Evolutionary conservation across 2,329 filamentous ascomycete genomes (phyloP).

Genomic region (Ceratocystis destructans): DNA sequence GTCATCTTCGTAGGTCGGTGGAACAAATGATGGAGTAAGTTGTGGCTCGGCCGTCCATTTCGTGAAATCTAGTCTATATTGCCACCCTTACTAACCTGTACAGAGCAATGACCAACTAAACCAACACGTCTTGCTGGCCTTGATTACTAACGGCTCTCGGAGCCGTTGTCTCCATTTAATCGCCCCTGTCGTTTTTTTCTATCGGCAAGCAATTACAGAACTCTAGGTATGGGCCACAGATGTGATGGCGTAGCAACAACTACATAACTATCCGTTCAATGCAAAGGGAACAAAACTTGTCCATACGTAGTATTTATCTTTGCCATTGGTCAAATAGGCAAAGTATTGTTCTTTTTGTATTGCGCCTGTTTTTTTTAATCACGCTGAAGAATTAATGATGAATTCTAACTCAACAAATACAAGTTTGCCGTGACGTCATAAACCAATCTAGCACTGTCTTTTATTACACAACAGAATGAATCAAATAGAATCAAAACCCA

Average conservation of each 20-base stretch:
- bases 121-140: neutral
- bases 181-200: neutral
- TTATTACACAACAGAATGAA: neutral
- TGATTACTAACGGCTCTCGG: too few relatives aligned
- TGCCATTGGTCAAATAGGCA: too few relatives aligned
- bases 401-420: neutral
- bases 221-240: too few relatives aligned
- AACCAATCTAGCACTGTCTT: neutral
- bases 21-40: slow-evolving; percentile 52
- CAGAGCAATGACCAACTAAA: slow-evolving; percentile 27
- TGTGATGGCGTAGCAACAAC: neutral
- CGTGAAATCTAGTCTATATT: neutral
- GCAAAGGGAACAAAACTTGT: neutral
- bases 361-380: neutral
- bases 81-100: neutral
- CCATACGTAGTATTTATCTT: too few relatives aligned
- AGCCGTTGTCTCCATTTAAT: neutral
- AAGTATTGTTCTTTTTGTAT: too few relatives aligned
- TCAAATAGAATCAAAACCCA: neutral
- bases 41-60: too few relatives aligned
- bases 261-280: neutral
- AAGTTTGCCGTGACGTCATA: neutral
- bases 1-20: slow-evolving; percentile 64
- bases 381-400: neutral
- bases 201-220: neutral